A percentile compares a stretch with the other conserved stretches of the same genome.
Evolutionary conservation across 306 rosid genomes (phyloP).

Genomic region (Casuarina cunninghamiana): DNA sequence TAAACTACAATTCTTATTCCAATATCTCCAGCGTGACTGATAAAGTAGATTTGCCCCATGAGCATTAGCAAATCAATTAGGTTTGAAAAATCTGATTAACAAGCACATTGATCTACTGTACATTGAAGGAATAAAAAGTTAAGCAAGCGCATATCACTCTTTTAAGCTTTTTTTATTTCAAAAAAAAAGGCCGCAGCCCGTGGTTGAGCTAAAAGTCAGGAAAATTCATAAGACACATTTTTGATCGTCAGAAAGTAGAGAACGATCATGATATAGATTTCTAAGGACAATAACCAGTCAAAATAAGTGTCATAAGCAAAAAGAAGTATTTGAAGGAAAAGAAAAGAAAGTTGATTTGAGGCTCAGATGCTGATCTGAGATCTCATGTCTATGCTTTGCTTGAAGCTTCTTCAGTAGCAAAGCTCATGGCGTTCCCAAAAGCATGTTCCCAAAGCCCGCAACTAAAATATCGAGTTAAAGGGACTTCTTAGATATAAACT

Average conservation of each 20-base stretch:
- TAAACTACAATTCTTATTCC: neutral
- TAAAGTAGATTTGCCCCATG: neutral
- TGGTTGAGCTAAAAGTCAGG: neutral
- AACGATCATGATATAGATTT: neutral
- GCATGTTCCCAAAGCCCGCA: neutral
- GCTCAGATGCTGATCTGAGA: neutral
- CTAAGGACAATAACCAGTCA: neutral
- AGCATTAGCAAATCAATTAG: neutral
- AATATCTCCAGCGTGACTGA: neutral
- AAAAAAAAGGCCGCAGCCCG: neutral
- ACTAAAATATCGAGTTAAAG: neutral
- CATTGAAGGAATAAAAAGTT: neutral
- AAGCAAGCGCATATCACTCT: neutral
- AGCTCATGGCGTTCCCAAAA: neutral
- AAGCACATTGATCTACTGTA: neutral
- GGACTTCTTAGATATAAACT: neutral
- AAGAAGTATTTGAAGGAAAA: neutral
- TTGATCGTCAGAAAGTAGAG: neutral
- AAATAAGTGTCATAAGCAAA: neutral
- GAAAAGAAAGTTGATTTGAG: neutral
- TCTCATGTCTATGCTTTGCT: neutral
- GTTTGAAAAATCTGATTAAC: neutral
- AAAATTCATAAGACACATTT: neutral
- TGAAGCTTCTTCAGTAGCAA: conserved; percentile 11
- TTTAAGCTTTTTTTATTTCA: neutral